Percentiles rank a stretch among this genome's conserved stretches.
Evolutionary conservation across 2,329 filamentous ascomycete genomes (phyloP).

Genomic region (Lachnellula suecica): DNA sequence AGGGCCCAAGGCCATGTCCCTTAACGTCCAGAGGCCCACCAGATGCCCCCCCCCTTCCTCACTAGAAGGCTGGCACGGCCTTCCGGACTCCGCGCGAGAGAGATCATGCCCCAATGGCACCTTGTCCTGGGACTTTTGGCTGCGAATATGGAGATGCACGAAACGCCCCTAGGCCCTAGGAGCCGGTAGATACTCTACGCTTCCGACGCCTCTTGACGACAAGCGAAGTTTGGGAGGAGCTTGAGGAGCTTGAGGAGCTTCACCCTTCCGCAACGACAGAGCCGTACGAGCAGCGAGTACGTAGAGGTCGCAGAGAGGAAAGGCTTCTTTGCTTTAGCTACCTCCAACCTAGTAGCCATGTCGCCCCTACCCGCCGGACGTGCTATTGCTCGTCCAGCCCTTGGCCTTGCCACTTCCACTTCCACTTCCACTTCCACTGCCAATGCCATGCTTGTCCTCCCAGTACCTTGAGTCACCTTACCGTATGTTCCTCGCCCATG

Average conservation of each 20-base stretch:
- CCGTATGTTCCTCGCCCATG: conserved; percentile 5
- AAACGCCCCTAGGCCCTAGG: not conserved
- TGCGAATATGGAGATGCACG: not conserved
- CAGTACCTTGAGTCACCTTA: conserved; percentile 1
- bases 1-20: not conserved
- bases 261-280: too few species aligned
- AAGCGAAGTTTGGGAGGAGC: too few species aligned
- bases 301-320: too few species aligned
- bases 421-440: not conserved
- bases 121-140: not conserved
- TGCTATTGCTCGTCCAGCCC: not conserved
- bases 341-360: too few species aligned
- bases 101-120: not conserved
- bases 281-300: too few species aligned
- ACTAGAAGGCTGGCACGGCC: conserved; percentile 6
- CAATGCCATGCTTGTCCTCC: not conserved
- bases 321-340: too few species aligned
- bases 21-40: not conserved
- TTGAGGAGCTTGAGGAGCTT: too few species aligned
- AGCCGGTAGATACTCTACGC: not conserved
- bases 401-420: not conserved
- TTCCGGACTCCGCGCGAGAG: conserved; percentile 18
- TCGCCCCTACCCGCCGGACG: not conserved
- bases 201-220: too few species aligned
- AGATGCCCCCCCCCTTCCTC: not conserved